Base-by-base conservation (phyloP, 116 monocot species). In the Dioscorea cayenensis region DNA sequence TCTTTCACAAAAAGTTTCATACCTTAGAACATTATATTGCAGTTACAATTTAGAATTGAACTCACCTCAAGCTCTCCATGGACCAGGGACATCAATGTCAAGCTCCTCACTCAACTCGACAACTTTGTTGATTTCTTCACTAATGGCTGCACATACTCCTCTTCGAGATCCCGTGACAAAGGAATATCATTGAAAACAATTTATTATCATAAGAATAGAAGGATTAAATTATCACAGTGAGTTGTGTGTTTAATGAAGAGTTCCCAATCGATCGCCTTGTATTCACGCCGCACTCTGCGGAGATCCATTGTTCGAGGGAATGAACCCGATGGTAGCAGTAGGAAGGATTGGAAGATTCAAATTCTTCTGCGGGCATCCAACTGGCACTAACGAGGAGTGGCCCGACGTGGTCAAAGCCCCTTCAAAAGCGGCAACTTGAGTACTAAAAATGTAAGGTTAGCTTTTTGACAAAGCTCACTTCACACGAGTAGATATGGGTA, bases 1-100 rank as follows among this genome's bases (percentile, higher is more conserved):
- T 51, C 51, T 17, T 32, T 32, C 32, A 32, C 32, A 0, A 32
- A n/a, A 32, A 2, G 32, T 32, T 2, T 32, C 4, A 32, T 32
- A 32, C 4, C 4, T 32, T 2, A 32, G 32, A 32, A 32, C 32
- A 32, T 25, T 25, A 32, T 32, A 32, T 2, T 32, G 32, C 32
- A 32, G 32, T 32, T 32, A 32, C 32, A 32, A 32, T 32, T 32
- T 32, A 32, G 32, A 16, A 55, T 55, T n/a, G 3, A 55, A n/a
- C 18, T 55, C 18, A 81, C 81, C 81, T 82, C 82, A 49, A 78
- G 82, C 62, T 82, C 82, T n/a, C 82, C 82, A 78, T 82, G 82
- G 18, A 89, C 89, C 27, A 89, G 75, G n/a, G 59, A 89, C 89
- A 80, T 89, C 89, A 55, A 89, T 85, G 77, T 85, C 85, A 67